A percentile compares a stretch with the other conserved stretches of the same genome.
phyloP scores from a whole-genome alignment of 176 grass and related monocot species.

The Microstegium vimineum region DNA sequence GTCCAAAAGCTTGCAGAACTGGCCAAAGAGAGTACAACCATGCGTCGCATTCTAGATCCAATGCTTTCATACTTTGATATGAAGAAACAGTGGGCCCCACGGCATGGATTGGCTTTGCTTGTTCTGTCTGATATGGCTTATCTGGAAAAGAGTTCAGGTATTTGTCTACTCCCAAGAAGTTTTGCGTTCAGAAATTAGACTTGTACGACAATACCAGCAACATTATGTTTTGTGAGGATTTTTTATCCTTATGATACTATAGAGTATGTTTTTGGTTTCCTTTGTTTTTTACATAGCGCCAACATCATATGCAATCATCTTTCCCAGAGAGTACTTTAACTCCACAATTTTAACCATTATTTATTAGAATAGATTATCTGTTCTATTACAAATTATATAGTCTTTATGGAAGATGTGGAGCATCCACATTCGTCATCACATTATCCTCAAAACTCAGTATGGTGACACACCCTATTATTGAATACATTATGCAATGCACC shows the following conservation, averaged over 20 bases:
- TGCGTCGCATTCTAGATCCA: constrained; percentile 77
- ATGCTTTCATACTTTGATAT: constrained; percentile 80
- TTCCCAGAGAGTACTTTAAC: background rate
- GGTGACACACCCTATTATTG: background rate
- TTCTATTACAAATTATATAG: background rate
- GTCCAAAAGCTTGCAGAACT: constrained; percentile 85
- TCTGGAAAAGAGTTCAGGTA: constrained; percentile 78
- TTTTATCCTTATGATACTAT: background rate
- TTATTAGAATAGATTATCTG: background rate
- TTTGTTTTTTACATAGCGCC: background rate
- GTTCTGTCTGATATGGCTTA: constrained; percentile 88
- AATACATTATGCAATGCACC: background rate
- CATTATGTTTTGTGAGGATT: background rate
- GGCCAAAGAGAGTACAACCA: constrained; percentile 89
- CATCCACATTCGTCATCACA: background rate
- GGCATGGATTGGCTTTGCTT: constrained; percentile 68
- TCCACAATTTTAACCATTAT: background rate
- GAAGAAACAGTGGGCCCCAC: constrained; percentile 74
- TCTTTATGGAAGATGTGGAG: background rate
- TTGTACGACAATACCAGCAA: background rate
- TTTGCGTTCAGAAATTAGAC: background rate
- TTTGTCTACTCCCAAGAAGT: background rate
- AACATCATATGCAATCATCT: background rate
- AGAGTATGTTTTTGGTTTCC: background rate
- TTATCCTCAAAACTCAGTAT: background rate